These are phyloP conservation scores for Trichoderma afroharzianum DNA, from an alignment of 2,329 filamentous ascomycete genomes.

Conservation along the genomic window DNA sequence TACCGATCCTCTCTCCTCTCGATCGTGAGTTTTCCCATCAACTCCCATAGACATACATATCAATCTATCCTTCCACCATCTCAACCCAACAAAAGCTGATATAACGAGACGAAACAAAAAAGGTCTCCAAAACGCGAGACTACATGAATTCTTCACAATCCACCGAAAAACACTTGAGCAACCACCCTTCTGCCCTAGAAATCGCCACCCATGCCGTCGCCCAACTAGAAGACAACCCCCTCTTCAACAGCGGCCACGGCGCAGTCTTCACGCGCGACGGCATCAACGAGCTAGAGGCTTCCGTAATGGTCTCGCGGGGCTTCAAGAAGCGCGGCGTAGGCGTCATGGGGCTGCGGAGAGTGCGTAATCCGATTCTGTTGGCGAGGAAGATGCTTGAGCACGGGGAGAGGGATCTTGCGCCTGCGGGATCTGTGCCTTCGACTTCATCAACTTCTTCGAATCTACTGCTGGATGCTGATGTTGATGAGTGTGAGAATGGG, in stretches of 20 bases:
- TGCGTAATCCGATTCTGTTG: conserved; percentile 77
- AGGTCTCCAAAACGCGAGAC: conserved; percentile 44
- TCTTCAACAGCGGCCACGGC: conserved; percentile 82
- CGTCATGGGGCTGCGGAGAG: conserved; percentile 66
- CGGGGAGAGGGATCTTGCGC: conserved; percentile 58
- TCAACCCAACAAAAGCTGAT: not conserved
- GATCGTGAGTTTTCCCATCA: conserved; percentile 49
- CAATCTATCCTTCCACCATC: not conserved
- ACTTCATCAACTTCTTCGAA: not conserved
- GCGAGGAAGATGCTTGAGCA: conserved; percentile 67
- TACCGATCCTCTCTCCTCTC: conserved; percentile 59
- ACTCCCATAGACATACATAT: not conserved
- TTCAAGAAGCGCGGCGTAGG: conserved; percentile 73
- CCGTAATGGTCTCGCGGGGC: conserved; percentile 76
- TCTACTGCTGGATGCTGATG: not conserved
- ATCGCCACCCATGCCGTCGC: conserved; percentile 71
- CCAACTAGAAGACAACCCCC: conserved; percentile 71
- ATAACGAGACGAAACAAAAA: not conserved
- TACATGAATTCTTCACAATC: conserved; percentile 42
- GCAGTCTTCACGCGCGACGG: conserved; percentile 84
- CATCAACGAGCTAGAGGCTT: conserved; percentile 80
- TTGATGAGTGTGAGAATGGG: conserved; percentile 20
- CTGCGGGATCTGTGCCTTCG: conserved; percentile 22
- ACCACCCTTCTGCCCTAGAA: conserved; percentile 61
- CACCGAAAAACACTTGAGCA: not conserved